Evolutionary conservation across 2,329 filamentous ascomycete species (phyloP), one percentile per base, ranked within the genome.

Genomic region (Acrodontium crateriforme): DNA sequence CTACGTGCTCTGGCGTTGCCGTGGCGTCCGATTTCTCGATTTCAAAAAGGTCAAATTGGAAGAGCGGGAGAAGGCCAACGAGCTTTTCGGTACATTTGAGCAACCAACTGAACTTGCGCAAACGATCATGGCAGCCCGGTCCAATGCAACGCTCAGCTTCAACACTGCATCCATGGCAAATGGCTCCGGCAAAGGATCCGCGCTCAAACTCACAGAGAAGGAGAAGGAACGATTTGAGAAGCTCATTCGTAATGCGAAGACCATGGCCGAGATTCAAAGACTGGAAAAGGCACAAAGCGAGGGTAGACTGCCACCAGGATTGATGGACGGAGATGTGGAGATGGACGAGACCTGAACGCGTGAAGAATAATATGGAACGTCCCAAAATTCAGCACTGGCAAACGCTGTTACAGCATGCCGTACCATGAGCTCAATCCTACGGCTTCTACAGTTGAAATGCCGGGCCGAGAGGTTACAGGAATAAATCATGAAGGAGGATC

Each of bases 251-350:
- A 82, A 81, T 47, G 87, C 89, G 5, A 84, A 78, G 53, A 92
- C 78, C 48, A 54, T 98, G 47, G 78, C 84, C 42, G 89, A 95
- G 60, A 91, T 98, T 50, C 77, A 82, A 32, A 69, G 73, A 41
- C 55, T 98, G 50, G 89, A 98, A 63, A 92, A 87, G 62, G 82
- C 89, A 55, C 59, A 95, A 40, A 80, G 81, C 37, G 87, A 95
- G 54, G 89, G 89, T 2, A 67, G 80, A 47, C 67, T 95, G 54
- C 87, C 87, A 2, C 27, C 40, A 15, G 47, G 45, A 9, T 37
- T 50, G 2, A 18, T 21, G n/a, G 40, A 39, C 17, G 43, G 41
- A 14, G 45, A 42, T 7, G 45, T 43, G 26, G 41, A 28, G 11
- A 51, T 52, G 49, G 47, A 53, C 27, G 44, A 49, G 33, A 50